A percentile compares a stretch with the other conserved stretches of the same genome.
phyloP scores from a whole-genome alignment of 176 grass and related monocot genomes.

The Cocos nucifera region DNA sequence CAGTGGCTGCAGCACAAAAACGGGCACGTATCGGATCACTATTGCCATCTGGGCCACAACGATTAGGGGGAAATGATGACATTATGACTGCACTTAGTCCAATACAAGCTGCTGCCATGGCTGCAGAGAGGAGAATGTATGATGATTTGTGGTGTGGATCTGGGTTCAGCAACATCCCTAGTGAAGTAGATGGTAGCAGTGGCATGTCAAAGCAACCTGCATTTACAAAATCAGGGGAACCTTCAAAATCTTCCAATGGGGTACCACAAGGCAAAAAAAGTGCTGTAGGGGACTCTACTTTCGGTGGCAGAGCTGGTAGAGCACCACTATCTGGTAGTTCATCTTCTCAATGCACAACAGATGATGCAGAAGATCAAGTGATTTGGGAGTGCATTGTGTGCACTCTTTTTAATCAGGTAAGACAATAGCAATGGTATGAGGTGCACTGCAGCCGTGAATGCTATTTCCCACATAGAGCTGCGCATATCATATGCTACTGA shows the following conservation, averaged over 20 bases:
- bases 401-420: slow-evolving; percentile 87
- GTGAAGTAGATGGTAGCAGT: slow-evolving; percentile 1
- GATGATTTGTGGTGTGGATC: slow-evolving; percentile 98
- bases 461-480: too few relatives aligned
- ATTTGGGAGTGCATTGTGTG: slow-evolving; percentile 70
- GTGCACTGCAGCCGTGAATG: too few relatives aligned
- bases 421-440: background rate
- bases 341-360: slow-evolving; percentile 25
- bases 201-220: background rate
- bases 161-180: slow-evolving; percentile 3
- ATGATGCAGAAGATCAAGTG: slow-evolving; percentile 24
- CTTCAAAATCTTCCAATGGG: slow-evolving; percentile 5
- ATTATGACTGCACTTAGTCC: slow-evolving; percentile 90
- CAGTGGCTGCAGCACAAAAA: slow-evolving; percentile 63
- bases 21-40: slow-evolving; percentile 58
- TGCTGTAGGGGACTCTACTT: background rate
- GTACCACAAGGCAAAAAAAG: background rate
- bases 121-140: slow-evolving; percentile 77
- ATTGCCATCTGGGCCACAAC: slow-evolving; percentile 71
- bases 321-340: slow-evolving; percentile 22
- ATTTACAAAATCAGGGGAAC: slow-evolving; percentile 15
- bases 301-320: slow-evolving; percentile 8
- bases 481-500: too few relatives aligned
- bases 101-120: slow-evolving; percentile 96
- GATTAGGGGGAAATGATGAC: slow-evolving; percentile 66